Conservation (phyloP, 352 stramenopile genomes). For the Globisporangium perplexum region DNA sequence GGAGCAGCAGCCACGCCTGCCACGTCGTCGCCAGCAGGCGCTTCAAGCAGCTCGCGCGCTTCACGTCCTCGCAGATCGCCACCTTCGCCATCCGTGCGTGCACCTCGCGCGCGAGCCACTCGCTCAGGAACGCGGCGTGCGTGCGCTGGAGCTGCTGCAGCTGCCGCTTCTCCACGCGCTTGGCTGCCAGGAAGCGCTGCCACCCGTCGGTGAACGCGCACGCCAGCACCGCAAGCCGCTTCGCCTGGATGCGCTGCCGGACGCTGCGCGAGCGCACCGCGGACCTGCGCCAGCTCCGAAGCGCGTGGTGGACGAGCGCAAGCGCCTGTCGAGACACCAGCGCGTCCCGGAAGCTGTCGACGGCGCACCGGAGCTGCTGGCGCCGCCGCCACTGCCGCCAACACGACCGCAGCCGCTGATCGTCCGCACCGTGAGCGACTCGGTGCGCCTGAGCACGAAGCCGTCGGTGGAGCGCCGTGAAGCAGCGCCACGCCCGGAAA, state of each 20-base stretch:
- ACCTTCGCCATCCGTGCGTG: conserved; percentile 17
- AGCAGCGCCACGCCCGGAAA: neutral
- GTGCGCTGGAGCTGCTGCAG: conserved; percentile 11
- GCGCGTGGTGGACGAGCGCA: neutral
- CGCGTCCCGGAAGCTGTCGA: neutral
- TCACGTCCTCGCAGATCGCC: conserved; percentile 22
- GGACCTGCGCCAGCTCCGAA: neutral
- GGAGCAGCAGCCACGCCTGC: conserved; percentile 18
- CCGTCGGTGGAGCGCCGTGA: neutral
- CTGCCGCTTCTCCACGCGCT: conserved; percentile 15
- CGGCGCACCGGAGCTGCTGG: neutral
- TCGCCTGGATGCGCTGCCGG: neutral
- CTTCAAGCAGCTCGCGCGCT: conserved; percentile 6
- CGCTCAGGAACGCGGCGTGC: conserved; percentile 21
- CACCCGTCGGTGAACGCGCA: conserved; percentile 19
- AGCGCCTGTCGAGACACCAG: neutral
- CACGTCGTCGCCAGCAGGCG: conserved; percentile 16
- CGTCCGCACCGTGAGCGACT: neutral
- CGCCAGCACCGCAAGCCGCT: conserved; percentile 7
- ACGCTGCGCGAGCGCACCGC: neutral
- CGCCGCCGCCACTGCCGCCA: conserved; percentile 8
- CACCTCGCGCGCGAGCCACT: conserved; percentile 20
- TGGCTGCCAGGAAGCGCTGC: conserved; percentile 8
- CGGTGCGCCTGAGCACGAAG: neutral
- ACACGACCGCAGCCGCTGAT: neutral